Percentiles rank a stretch among this genome's conserved stretches.
Conservation (phyloP, 306 rosid genomes). For the Pterocarpus macrocarpus region DNA sequence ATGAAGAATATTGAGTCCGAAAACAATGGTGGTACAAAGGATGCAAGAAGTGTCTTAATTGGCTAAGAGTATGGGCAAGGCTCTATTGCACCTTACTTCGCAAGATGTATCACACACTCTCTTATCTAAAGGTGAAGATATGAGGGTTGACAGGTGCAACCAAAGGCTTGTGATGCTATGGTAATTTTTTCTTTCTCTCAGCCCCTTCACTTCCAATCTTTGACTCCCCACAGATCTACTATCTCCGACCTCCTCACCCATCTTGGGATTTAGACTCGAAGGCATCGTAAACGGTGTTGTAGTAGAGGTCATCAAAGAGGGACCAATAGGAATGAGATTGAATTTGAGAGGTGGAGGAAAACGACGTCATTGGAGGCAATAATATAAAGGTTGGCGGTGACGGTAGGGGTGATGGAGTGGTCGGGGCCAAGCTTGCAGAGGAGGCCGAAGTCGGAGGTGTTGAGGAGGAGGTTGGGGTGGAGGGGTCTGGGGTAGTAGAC, state of each 20-base stretch:
- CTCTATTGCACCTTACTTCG: no score
- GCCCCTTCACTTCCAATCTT: no score
- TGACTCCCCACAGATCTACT: no score
- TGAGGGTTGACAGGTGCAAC: no score
- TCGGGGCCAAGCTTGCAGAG: slow-evolving; percentile 75
- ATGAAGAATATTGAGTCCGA: no score
- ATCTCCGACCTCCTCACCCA: neutral
- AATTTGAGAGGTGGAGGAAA: neutral
- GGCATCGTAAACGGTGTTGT: slow-evolving; percentile 65
- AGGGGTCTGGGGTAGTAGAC: slow-evolving; percentile 88
- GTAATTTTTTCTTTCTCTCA: no score
- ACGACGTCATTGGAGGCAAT: neutral
- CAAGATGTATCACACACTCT: no score
- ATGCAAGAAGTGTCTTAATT: no score
- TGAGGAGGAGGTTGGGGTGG: slow-evolving; percentile 82
- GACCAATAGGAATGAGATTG: slow-evolving; percentile 63
- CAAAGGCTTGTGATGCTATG: no score
- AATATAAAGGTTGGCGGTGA: neutral
- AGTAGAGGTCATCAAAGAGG: slow-evolving; percentile 79
- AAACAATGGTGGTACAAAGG: no score
- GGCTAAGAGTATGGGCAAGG: no score
- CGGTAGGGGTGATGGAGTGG: neutral
- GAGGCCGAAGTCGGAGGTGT: slow-evolving; percentile 80
- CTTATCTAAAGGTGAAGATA: no score
- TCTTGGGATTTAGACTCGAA: slow-evolving; percentile 44